phyloP scores from a whole-genome alignment of 2,329 filamentous ascomycete species.

The Purpureocillium lavendulum region DNA sequence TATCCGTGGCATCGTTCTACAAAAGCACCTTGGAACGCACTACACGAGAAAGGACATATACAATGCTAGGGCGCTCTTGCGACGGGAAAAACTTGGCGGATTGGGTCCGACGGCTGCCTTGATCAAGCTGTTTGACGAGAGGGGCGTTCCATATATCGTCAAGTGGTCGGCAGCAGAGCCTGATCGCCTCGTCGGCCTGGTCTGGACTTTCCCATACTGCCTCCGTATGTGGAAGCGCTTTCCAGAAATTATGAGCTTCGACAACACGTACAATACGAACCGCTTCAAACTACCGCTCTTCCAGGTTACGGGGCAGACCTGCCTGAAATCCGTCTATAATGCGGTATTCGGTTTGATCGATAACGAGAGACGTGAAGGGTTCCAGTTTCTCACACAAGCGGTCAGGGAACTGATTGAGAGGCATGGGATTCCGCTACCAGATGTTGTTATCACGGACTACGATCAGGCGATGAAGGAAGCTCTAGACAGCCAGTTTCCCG shows the following conservation, averaged over 20 bases:
- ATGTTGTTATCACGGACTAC: slow-evolving; percentile 2
- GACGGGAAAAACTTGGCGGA: slow-evolving; percentile 1
- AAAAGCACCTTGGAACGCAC: not conserved
- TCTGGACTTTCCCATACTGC: slow-evolving; percentile 4
- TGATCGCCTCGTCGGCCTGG: not conserved
- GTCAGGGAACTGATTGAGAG: not conserved
- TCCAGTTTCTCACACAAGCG: slow-evolving; percentile 1
- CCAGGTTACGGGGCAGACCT: not conserved
- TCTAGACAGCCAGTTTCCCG: slow-evolving; percentile 2
- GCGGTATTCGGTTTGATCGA: not conserved
- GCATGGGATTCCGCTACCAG: not conserved
- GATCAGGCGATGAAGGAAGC: slow-evolving; percentile 2
- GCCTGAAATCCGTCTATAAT: not conserved
- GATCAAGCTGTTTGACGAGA: not conserved
- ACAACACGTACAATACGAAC: slow-evolving; percentile 5
- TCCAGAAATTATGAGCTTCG: slow-evolving; percentile 6
- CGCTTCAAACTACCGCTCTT: slow-evolving; percentile 5
- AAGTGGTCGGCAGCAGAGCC: no score
- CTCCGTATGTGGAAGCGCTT: slow-evolving; percentile 5
- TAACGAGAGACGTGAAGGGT: slow-evolving; percentile 4
- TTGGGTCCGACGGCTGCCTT: not conserved
- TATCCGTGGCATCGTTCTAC: slow-evolving; percentile 1
- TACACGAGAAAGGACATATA: no score
- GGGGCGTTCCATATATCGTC: no score
- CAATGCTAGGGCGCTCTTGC: not conserved